Evolutionary conservation across 1,139 yeast species (phyloP).

Genomic region (Sugiyamaella castrensis): DNA sequence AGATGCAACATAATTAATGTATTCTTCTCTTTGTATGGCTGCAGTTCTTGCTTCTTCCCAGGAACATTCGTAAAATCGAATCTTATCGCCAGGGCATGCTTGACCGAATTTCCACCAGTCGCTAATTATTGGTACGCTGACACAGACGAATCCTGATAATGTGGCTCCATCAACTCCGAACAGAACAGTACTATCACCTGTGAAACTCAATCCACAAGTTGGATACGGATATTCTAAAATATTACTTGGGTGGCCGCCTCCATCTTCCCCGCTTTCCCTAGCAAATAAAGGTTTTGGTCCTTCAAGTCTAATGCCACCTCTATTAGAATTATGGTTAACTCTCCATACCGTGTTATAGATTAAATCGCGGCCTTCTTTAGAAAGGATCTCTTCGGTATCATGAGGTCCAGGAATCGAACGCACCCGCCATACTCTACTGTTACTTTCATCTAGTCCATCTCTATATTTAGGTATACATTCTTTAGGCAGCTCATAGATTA

Average conservation of each 20-base stretch:
- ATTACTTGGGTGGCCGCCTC: conserved; percentile 94
- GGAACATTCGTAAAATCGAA: conserved; percentile 69
- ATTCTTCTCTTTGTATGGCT: conserved; percentile 2
- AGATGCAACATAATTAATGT: neutral
- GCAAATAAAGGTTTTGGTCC: conserved; percentile 98
- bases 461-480: conserved; percentile 5
- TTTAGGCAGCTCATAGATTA: neutral
- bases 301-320: conserved; percentile 88
- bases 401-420: conserved; percentile 96
- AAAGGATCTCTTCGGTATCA: conserved; percentile 91
- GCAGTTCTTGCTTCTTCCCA: conserved; percentile 9
- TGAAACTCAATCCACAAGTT: conserved; percentile 89
- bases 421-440: conserved; percentile 56
- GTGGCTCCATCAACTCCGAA: conserved; percentile 96
- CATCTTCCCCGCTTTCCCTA: conserved; percentile 91
- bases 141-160: conserved; percentile 93
- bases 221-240: conserved; percentile 96
- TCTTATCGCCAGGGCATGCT: conserved; percentile 79
- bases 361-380: conserved; percentile 62
- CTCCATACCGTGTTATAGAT: conserved; percentile 81
- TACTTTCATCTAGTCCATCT: conserved; percentile 1
- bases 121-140: conserved; percentile 88
- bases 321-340: conserved; percentile 90
- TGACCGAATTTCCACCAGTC: conserved; percentile 99
- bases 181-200: conserved; percentile 96